phyloP scores from a whole-genome alignment of 768 basidiomycete genomes.

The Punctularia strigosozonata region DNA sequence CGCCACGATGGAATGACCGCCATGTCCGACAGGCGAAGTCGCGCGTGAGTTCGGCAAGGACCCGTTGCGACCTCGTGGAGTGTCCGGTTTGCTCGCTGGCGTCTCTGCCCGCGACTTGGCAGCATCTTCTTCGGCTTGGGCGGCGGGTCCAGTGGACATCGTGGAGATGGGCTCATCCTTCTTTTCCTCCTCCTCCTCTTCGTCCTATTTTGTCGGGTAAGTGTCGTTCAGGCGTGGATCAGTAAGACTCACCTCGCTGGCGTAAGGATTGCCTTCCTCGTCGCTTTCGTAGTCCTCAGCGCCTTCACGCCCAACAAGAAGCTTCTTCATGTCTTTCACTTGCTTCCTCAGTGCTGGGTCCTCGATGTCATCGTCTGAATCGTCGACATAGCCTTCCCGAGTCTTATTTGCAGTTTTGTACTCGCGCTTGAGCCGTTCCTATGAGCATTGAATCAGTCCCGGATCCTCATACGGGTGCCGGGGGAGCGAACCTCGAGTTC shows the following conservation, averaged over 20 bases:
- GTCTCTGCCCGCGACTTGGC: constrained; percentile 33
- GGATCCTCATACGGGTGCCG: not conserved
- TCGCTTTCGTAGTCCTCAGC: constrained; percentile 74
- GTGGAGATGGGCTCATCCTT: constrained; percentile 54
- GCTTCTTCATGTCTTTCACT: constrained; percentile 74
- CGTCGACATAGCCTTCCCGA: constrained; percentile 57
- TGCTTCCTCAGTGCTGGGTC: constrained; percentile 49
- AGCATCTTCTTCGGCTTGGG: constrained; percentile 35
- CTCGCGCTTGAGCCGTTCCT: constrained; percentile 81
- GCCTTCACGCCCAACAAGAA: constrained; percentile 76
- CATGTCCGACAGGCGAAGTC: constrained; percentile 48
- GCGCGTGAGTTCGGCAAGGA: constrained; percentile 35
- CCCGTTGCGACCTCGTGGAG: constrained; percentile 4
- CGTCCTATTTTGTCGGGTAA: constrained; percentile 29
- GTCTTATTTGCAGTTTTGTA: constrained; percentile 69
- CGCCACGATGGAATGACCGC: constrained; percentile 72
- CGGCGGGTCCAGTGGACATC: constrained; percentile 29
- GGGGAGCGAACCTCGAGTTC: constrained; percentile 52
- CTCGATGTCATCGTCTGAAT: constrained; percentile 66
- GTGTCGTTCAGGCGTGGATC: not conserved
- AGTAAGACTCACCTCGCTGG: constrained; percentile 46
- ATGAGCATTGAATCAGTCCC: constrained; percentile 6
- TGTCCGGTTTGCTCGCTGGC: constrained; percentile 12
- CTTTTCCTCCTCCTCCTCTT: constrained; percentile 71
- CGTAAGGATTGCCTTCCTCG: constrained; percentile 77